phyloP scores from a whole-genome alignment of 352 stramenopile species.

The Pythium chondricola region DNA sequence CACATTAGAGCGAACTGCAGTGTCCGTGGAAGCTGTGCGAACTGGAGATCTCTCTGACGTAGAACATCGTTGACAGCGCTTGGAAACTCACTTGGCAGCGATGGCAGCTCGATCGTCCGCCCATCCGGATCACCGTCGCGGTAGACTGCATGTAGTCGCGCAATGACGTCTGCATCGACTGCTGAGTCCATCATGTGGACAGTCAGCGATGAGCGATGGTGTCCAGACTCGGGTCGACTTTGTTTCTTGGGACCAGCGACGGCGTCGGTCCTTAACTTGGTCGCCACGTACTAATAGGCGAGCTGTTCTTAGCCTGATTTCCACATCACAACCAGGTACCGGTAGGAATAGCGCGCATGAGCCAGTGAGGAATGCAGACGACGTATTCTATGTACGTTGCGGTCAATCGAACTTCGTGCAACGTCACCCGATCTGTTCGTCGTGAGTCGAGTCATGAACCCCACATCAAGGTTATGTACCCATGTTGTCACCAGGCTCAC shows the following conservation, averaged over 20 bases:
- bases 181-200: neutral
- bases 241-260: neutral
- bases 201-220: neutral
- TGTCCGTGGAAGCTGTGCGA: neutral
- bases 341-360: no score
- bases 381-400: no score
- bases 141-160: neutral
- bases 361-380: no score
- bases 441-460: no score
- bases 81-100: neutral
- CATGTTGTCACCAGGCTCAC: no score
- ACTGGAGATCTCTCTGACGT: neutral
- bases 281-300: no score
- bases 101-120: neutral
- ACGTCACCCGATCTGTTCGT: no score
- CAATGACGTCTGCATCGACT: neutral
- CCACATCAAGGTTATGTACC: no score
- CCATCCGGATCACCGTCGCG: neutral
- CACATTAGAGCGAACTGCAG: constrained; percentile 4
- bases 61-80: neutral
- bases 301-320: no score
- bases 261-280: no score
- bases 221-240: neutral
- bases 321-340: no score
- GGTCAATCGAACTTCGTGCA: no score